Conservation (phyloP, 345 rosid species). For the Syzygium aqueum region DNA sequence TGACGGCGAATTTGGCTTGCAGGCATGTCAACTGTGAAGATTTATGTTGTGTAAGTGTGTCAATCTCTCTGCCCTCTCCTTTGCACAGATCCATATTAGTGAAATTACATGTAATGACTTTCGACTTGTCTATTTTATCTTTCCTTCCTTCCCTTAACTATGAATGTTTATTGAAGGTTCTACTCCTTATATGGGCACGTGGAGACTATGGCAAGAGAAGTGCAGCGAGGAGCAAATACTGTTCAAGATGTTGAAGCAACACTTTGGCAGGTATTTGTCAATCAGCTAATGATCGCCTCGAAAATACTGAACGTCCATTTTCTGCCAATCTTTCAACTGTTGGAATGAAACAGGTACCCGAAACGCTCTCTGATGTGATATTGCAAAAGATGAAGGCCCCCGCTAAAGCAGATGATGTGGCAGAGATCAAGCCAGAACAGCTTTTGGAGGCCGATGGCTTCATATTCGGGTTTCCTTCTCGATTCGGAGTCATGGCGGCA, state of each 20-base stretch:
- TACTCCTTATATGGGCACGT: conserved; percentile 83
- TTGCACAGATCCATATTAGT: not conserved
- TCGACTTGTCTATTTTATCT: not conserved
- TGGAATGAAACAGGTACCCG: conserved; percentile 40
- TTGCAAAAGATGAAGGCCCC: conserved; percentile 75
- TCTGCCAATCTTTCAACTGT: not conserved
- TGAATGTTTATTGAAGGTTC: conserved; percentile 26
- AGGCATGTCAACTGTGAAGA: conserved; percentile 47
- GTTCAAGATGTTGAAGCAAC: conserved; percentile 82
- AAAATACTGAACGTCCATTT: not conserved
- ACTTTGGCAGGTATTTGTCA: conserved; percentile 65
- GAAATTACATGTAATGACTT: not conserved
- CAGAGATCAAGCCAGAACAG: conserved; percentile 68
- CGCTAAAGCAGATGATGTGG: conserved; percentile 60
- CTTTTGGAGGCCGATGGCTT: conserved; percentile 86
- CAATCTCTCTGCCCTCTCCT: not conserved
- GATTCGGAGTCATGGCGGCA: conserved; percentile 93
- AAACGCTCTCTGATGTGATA: conserved; percentile 54
- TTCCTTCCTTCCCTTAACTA: not conserved
- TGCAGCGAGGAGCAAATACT: conserved; percentile 65
- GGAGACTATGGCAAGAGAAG: conserved; percentile 83
- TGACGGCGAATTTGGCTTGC: not conserved
- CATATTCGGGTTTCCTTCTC: conserved; percentile 89
- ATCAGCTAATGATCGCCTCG: not conserved
- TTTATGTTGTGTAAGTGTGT: conserved; percentile 51